Evolutionary conservation across 805 yeast species (phyloP).

Genomic region (Cyberlindnera maritima): DNA sequence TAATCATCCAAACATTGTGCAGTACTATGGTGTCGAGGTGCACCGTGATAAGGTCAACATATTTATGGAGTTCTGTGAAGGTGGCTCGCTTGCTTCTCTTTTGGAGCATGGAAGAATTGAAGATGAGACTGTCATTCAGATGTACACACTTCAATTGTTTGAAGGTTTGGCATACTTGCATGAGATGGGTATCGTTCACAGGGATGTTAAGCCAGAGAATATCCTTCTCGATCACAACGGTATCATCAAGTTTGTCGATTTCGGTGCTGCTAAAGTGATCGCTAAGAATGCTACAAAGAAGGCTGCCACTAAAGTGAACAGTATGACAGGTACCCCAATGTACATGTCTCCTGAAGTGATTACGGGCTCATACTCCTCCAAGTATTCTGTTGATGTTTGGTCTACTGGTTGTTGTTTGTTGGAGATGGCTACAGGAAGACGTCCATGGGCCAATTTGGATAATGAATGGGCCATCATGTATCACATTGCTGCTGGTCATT

Average conservation of each 20-base stretch:
- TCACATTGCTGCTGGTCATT: conserved; percentile 93
- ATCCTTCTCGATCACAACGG: conserved; percentile 88
- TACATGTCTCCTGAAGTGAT: conserved; percentile 98
- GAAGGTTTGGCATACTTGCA: conserved; percentile 95
- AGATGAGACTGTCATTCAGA: conserved; percentile 89
- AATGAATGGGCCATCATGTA: conserved; percentile 99
- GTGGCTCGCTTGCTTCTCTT: conserved; percentile 85
- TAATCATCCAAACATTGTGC: conserved; percentile 94
- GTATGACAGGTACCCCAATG: conserved; percentile 91
- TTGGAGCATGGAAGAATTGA: conserved; percentile 92
- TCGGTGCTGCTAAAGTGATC: conserved; percentile 91
- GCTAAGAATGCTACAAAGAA: conserved; percentile 54
- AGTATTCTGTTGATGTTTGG: conserved; percentile 75
- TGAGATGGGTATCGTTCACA: conserved; percentile 91
- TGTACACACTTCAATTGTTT: conserved; percentile 85
- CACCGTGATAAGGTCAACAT: conserved; percentile 93
- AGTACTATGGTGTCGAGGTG: conserved; percentile 95
- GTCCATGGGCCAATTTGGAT: conserved; percentile 96
- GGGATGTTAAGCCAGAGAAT: conserved; percentile 96
- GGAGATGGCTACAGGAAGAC: conserved; percentile 94
- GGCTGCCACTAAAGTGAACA: conserved; percentile 31
- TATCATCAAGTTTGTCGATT: conserved; percentile 92
- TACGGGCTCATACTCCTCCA: conserved; percentile 56
- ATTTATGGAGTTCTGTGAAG: conserved; percentile 97
- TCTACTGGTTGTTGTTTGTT: conserved; percentile 93